A percentile compares a stretch with the other conserved stretches of the same genome.
Conservation (phyloP, 108 stramenopile genomes). For the Cyclotella atomus region DNA sequence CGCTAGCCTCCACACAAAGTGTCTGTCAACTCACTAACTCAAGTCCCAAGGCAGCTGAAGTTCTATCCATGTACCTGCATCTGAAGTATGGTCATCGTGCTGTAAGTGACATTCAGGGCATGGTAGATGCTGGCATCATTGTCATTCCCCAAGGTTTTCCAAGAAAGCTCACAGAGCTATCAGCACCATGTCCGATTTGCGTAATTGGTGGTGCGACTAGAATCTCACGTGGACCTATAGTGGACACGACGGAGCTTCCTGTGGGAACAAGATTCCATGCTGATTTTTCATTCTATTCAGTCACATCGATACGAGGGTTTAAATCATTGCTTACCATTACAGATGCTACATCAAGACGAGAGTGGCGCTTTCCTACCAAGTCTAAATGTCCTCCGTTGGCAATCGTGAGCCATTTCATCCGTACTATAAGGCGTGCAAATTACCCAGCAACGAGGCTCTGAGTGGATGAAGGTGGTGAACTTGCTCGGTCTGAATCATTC, state of each 20-base stretch:
- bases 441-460: neutral
- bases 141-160: neutral
- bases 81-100: neutral
- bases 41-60: neutral
- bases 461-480: conserved; percentile 5
- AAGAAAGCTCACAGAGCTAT: neutral
- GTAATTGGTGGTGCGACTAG: neutral
- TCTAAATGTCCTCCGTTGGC: neutral
- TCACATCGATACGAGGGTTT: neutral
- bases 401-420: neutral
- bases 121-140: neutral
- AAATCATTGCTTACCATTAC: neutral
- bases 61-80: neutral
- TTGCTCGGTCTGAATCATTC: neutral
- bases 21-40: neutral
- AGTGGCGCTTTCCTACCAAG: neutral
- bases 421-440: neutral
- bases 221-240: neutral
- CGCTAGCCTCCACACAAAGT: neutral
- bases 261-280: neutral
- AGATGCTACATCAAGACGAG: neutral
- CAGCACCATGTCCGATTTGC: conserved; percentile 8
- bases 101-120: neutral
- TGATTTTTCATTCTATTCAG: neutral
- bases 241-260: conserved; percentile 1